A percentile compares a stretch with the other conserved stretches of the same genome.
Evolutionary conservation across 2,329 filamentous ascomycete genomes (phyloP).

Genomic region (Colletotrichum sidae): DNA sequence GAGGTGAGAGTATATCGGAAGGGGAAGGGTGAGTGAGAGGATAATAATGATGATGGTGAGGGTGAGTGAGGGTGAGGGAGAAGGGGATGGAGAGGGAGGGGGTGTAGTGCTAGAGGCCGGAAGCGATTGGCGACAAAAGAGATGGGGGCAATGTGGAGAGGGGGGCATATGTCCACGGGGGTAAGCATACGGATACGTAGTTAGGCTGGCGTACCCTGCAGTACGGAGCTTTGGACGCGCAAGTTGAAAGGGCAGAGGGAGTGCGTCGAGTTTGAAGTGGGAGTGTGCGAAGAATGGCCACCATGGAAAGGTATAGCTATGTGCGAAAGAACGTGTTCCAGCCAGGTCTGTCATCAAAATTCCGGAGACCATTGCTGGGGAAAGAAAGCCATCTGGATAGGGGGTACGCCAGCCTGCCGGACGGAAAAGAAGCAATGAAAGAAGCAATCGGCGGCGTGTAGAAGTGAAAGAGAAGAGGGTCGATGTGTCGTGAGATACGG

Average conservation of each 20-base stretch:
- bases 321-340: slow-evolving; percentile 24
- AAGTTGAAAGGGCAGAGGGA: slow-evolving; percentile 19
- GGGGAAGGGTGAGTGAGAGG: too few species aligned
- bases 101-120: slow-evolving; percentile 1
- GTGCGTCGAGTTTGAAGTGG: slow-evolving; percentile 14
- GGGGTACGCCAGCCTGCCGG: slow-evolving; percentile 24
- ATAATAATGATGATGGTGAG: slow-evolving; percentile 18
- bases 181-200: slow-evolving; percentile 16
- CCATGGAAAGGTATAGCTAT: background rate
- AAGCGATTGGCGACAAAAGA: slow-evolving; percentile 22
- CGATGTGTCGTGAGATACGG: slow-evolving; percentile 1
- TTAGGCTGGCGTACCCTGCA: background rate
- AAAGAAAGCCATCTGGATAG: slow-evolving; percentile 7
- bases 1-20: too few species aligned
- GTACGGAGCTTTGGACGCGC: slow-evolving; percentile 8
- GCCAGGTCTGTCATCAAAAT: slow-evolving; percentile 35
- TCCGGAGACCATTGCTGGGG: slow-evolving; percentile 20
- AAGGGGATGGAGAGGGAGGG: background rate
- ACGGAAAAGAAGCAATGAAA: slow-evolving; percentile 36
- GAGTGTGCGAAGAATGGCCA: slow-evolving; percentile 14
- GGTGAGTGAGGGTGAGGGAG: slow-evolving; percentile 13
- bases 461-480: slow-evolving; percentile 24
- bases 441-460: slow-evolving; percentile 33
- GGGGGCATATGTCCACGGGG: slow-evolving; percentile 3
- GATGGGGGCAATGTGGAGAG: slow-evolving; percentile 5